Conservation (phyloP, 2,329 filamentous ascomycete genomes). For the Nigrospora oryzae region DNA sequence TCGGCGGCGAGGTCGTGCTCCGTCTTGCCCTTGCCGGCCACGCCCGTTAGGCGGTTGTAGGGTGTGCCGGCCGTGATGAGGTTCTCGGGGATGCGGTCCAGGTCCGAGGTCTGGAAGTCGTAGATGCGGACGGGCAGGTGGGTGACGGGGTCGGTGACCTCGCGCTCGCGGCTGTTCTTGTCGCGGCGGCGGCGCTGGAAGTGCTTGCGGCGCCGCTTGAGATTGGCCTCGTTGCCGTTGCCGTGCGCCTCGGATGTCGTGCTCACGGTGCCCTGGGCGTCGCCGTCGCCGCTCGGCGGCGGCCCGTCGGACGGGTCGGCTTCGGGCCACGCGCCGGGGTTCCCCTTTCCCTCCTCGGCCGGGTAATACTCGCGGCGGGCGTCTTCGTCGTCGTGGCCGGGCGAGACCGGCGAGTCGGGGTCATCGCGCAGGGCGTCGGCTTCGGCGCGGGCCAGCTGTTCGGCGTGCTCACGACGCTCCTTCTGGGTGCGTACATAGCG, state of each 20-base stretch:
- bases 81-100: neutral
- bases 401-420: no score
- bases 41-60: neutral
- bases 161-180: neutral
- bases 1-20: neutral
- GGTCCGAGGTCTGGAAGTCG: conserved; percentile 1
- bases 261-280: neutral
- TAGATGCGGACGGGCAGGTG: conserved; percentile 1
- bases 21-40: neutral
- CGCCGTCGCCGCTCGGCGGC: neutral
- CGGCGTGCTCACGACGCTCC: neutral
- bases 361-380: neutral
- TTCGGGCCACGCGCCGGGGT: neutral
- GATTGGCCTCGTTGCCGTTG: neutral
- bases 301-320: neutral
- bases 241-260: neutral
- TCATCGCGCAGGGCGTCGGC: neutral
- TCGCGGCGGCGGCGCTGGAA: neutral
- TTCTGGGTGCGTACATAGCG: neutral
- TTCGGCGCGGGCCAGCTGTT: neutral
- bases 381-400: neutral
- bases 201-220: conserved; percentile 1
- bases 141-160: conserved; percentile 1
- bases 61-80: neutral
- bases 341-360: neutral